phyloP scores from a whole-genome alignment of 768 basidiomycete genomes.

The Suillus subalutaceus region DNA sequence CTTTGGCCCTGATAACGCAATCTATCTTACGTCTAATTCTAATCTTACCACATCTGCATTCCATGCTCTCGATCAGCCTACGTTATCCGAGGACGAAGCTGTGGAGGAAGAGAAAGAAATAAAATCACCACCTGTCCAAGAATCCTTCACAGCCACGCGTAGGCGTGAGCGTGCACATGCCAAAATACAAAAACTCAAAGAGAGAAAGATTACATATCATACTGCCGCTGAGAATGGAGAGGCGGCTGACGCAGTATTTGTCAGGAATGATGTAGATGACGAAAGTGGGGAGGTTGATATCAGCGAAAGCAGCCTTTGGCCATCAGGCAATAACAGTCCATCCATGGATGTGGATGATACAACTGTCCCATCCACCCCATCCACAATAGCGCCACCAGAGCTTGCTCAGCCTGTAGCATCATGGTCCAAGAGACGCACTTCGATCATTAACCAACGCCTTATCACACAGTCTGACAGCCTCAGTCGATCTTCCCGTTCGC shows the following conservation, averaged over 20 bases:
- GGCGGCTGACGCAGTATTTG: slow-evolving; percentile 47
- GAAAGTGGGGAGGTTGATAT: slow-evolving; percentile 67
- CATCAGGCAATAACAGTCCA: slow-evolving; percentile 19
- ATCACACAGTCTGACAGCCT: slow-evolving; percentile 14
- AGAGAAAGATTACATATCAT: slow-evolving; percentile 45
- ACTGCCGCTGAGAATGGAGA: slow-evolving; percentile 35
- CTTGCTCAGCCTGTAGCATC: not conserved
- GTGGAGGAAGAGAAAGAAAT: slow-evolving; percentile 15
- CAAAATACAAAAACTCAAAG: slow-evolving; percentile 60
- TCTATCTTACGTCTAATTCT: slow-evolving; percentile 31
- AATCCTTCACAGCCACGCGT: slow-evolving; percentile 19
- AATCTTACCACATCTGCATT: slow-evolving; percentile 28
- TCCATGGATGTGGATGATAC: slow-evolving; percentile 22
- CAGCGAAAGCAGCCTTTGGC: slow-evolving; percentile 30
- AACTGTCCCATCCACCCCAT: slow-evolving; percentile 10
- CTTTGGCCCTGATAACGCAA: slow-evolving; percentile 20
- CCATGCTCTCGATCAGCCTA: slow-evolving; percentile 21
- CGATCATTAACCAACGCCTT: not conserved
- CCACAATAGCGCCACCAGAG: slow-evolving; percentile 6
- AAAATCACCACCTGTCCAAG: slow-evolving; percentile 18
- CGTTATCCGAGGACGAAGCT: slow-evolving; percentile 39
- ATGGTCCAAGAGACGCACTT: slow-evolving; percentile 1
- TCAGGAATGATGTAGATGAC: slow-evolving; percentile 59
- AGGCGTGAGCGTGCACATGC: slow-evolving; percentile 49
- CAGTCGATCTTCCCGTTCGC: slow-evolving; percentile 24